Percentiles rank a stretch among this genome's conserved stretches.
phyloP scores from a whole-genome alignment of 306 rosid genomes.

The Prunus armeniaca region DNA sequence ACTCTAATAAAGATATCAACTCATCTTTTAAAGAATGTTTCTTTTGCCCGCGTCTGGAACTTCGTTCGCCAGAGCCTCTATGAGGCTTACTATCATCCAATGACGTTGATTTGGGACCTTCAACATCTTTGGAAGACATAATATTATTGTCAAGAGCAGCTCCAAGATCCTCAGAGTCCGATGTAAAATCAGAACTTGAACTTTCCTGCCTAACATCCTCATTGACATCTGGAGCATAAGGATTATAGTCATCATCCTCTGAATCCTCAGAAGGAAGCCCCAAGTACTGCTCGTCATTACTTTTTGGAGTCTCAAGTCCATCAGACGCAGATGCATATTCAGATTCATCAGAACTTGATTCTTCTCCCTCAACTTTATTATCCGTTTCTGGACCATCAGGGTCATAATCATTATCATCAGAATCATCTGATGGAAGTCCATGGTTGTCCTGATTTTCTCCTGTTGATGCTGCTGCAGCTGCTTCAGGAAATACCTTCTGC shows the following conservation, averaged over 20 bases:
- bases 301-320: conserved; percentile 49
- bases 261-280: conserved; percentile 94
- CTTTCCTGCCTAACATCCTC: conserved; percentile 43
- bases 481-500: conserved; percentile 97
- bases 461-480: conserved; percentile 54
- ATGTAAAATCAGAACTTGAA: conserved; percentile 89
- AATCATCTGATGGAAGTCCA: conserved; percentile 89
- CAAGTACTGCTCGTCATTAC: conserved; percentile 48
- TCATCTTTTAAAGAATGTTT: conserved; percentile 52
- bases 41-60: conserved; percentile 34
- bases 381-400: conserved; percentile 60
- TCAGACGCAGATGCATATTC: conserved; percentile 78
- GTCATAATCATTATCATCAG: conserved; percentile 83
- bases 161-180: conserved; percentile 93
- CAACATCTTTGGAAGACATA: conserved; percentile 34
- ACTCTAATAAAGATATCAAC: conserved; percentile 49
- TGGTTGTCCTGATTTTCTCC: conserved; percentile 55
- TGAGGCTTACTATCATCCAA: conserved; percentile 16
- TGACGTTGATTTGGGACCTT: conserved; percentile 25
- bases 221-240: conserved; percentile 45
- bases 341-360: conserved; percentile 71
- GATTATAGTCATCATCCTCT: conserved; percentile 78
- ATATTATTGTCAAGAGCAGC: conserved; percentile 45
- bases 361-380: conserved; percentile 49
- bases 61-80: conserved; percentile 39